Base-by-base conservation (phyloP, 495 filamentous ascomycete species). In the Lepidopterella palustris region DNA sequence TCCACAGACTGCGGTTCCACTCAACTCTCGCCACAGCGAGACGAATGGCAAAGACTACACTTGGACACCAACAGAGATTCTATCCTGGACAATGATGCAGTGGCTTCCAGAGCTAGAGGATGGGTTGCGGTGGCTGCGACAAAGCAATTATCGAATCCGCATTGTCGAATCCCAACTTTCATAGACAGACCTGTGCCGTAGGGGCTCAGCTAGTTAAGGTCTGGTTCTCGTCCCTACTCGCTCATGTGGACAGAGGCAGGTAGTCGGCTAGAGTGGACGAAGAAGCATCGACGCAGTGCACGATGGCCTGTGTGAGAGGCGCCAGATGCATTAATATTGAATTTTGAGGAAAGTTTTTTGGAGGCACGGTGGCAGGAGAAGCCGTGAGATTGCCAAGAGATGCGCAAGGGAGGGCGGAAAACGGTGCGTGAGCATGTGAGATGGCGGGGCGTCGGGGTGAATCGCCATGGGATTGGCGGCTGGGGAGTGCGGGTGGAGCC, bases 11-110 rank as follows among this genome's bases (percentile, higher is more conserved):
- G 29, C 53, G 24, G 29, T 23, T 13, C 57, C 56, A 3, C n/a
- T 60, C 25, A 67, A 57, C 26, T 57, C 64, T n/a, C 51, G 48
- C 3, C 52, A 61, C 9, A 57, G 40, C 40, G 60, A 70, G 25
- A 25, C 48, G 23, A 54, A 53, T 49, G 58, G 53, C 15, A 53
- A 45, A 9, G 32, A 35, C 39, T 66, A 65, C 28, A 59, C 63
- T 8, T 74, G 72, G 72, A 61, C 70, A 28, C 68, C 66, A 2
- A 69, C 66, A 0, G 70, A 71, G 26, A 58, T 73, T 20, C 65
- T 74, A 21, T 70, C 68, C 51, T 74, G 71, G 70, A 72, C 71
- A 13, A 74, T 74, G 72, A 53, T 74, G 54, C 72, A 74, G 47
- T 73, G 72, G 72, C 61, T 74, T 11, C 72, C 72, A 1, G 72